phyloP scores from a whole-genome alignment of 2,329 filamentous ascomycete species.

The Bipolaris victoriae region DNA sequence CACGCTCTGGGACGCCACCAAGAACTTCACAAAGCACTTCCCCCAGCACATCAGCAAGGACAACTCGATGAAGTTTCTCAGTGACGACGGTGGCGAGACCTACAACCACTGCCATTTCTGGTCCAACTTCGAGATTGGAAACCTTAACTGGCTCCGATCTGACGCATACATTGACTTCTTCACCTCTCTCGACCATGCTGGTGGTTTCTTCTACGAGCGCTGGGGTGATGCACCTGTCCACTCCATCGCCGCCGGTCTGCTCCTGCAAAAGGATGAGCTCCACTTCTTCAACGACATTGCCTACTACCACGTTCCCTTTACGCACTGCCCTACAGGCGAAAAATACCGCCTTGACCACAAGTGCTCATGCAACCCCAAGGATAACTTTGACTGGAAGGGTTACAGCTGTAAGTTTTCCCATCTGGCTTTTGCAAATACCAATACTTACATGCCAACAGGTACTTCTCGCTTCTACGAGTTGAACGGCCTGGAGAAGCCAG shows the following conservation, averaged over 20 bases:
- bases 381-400: conserved; percentile 99
- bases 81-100: conserved; percentile 85
- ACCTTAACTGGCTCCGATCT: conserved; percentile 89
- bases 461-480: conserved; percentile 86
- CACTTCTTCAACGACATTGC: conserved; percentile 99
- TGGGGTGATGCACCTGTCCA: conserved; percentile 98
- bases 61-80: conserved; percentile 91
- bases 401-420: conserved; percentile 79
- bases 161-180: conserved; percentile 92
- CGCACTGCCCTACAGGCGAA: conserved; percentile 93
- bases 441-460: conserved; percentile 63
- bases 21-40: conserved; percentile 89
- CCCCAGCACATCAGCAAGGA: conserved; percentile 84
- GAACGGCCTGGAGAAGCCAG: conserved; percentile 80
- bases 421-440: too few relatives aligned
- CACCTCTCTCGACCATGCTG: conserved; percentile 82
- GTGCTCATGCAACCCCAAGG: conserved; percentile 92
- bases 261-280: conserved; percentile 90
- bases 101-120: conserved; percentile 99
- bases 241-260: conserved; percentile 88
- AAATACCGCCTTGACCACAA: conserved; percentile 81
- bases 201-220: conserved; percentile 98
- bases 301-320: conserved; percentile 97
- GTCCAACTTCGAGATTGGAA: conserved; percentile 99
- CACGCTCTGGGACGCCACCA: conserved; percentile 92